phyloP scores from a whole-genome alignment of 78 protist species.

The Creolimax fragrantissima region DNA sequence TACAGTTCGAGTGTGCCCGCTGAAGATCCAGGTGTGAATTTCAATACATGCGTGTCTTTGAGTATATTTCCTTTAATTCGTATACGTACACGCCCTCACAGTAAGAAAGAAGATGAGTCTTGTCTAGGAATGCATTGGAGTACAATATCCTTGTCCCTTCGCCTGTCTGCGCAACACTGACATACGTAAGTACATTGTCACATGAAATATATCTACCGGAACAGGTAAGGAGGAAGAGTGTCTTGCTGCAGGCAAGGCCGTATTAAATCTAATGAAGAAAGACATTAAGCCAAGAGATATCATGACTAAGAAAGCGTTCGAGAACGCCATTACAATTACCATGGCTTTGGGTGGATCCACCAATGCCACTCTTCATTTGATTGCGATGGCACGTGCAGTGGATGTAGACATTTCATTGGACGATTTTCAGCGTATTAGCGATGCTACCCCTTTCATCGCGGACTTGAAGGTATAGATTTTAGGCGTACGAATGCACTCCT shows the following conservation, averaged over 20 bases:
- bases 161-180: no score
- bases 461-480: conserved; percentile 59
- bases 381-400: conserved; percentile 52
- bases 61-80: neutral
- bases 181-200: no score
- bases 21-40: neutral
- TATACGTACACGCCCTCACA: no score
- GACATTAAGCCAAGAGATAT: conserved; percentile 58
- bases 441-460: conserved; percentile 48
- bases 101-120: no score
- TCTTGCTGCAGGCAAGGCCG: neutral
- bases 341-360: conserved; percentile 64
- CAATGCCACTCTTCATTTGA: conserved; percentile 58
- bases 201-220: no score
- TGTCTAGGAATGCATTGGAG: no score
- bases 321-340: conserved; percentile 44
- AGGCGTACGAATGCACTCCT: neutral
- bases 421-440: conserved; percentile 39
- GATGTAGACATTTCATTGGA: conserved; percentile 45
- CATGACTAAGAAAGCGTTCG: conserved; percentile 49
- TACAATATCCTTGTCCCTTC: no score
- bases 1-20: conserved; percentile 48
- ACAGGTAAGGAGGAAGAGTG: no score
- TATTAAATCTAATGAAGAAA: conserved; percentile 12
- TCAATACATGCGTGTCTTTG: neutral